Evolutionary conservation across 2,329 filamentous ascomycete species (phyloP).

Genomic region (Helicocarpus griseus): DNA sequence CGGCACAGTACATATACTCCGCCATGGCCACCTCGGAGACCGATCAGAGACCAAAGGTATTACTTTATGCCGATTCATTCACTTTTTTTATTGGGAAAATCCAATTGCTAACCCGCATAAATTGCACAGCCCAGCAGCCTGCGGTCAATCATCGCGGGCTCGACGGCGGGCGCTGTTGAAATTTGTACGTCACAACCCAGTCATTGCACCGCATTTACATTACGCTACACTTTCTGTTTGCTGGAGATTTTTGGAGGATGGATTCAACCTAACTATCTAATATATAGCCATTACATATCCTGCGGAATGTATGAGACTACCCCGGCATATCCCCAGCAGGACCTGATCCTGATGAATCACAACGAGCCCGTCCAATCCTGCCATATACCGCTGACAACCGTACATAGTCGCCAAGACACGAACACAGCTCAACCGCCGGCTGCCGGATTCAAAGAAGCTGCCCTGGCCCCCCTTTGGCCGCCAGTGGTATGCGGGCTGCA

Average conservation of each 20-base stretch:
- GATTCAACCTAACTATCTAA: too few species aligned
- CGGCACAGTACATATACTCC: conserved; percentile 1
- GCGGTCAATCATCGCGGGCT: conserved; percentile 84
- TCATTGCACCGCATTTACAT: not conserved
- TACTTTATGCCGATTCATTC: not conserved
- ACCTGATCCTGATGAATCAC: not conserved
- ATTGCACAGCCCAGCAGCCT: conserved; percentile 60
- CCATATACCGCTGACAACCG: conserved; percentile 6
- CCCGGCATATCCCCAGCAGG: not conserved
- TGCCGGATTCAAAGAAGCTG: conserved; percentile 74
- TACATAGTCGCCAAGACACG: conserved; percentile 78
- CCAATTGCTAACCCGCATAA: conserved; percentile 12
- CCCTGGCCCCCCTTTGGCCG: conserved; percentile 88
- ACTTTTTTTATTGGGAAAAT: not conserved
- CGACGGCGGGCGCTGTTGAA: conserved; percentile 87
- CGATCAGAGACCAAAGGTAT: conserved; percentile 31
- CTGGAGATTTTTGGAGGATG: too few species aligned
- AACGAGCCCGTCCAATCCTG: not conserved
- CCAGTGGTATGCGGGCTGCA: conserved; percentile 98
- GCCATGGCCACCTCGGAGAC: conserved; percentile 19
- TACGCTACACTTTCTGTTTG: too few species aligned
- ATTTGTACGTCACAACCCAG: conserved; percentile 52
- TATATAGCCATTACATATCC: conserved; percentile 88
- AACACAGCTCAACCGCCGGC: conserved; percentile 78
- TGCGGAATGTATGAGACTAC: conserved; percentile 62